Conservation (phyloP, 176 grass and related monocot genomes). For the Hordeum vulgare region DNA sequence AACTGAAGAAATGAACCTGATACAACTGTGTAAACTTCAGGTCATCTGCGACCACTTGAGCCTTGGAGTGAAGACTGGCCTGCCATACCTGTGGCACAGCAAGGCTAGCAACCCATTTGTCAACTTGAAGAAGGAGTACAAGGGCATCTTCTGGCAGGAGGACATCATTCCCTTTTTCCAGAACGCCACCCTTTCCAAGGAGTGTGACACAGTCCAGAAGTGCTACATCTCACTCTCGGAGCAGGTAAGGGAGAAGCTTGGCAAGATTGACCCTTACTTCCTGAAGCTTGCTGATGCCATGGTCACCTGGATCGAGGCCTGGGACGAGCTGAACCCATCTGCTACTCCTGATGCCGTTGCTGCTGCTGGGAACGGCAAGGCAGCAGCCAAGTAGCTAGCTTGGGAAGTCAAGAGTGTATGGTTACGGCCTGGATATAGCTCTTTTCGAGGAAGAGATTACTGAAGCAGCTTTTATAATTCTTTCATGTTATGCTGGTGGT, state of each 20-base stretch:
- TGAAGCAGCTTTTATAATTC: conserved; percentile 47
- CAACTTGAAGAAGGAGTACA: conserved; percentile 97
- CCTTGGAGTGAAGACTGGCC: conserved; percentile 88
- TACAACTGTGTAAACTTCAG: conserved; percentile 31
- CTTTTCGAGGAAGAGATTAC: conserved; percentile 50
- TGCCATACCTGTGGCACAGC: conserved; percentile 99
- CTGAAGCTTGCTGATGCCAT: conserved; percentile 83
- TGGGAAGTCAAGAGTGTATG: conserved; percentile 20
- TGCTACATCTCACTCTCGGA: conserved; percentile 73
- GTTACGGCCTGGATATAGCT: conserved; percentile 41
- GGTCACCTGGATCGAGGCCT: conserved; percentile 92
- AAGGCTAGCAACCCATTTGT: conserved; percentile 99
- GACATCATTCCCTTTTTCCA: conserved; percentile 98
- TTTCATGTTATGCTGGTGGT: conserved; percentile 25
- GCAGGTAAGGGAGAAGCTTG: conserved; percentile 70
- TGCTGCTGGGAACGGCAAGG: conserved; percentile 29
- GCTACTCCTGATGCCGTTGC: background rate
- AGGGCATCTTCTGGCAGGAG: conserved; percentile 99
- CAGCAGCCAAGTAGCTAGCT: conserved; percentile 17
- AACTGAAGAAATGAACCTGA: background rate
- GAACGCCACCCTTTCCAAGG: conserved; percentile 58
- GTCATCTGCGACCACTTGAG: conserved; percentile 94
- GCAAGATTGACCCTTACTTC: conserved; percentile 60
- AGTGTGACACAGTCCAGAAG: conserved; percentile 76
- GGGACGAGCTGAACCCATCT: conserved; percentile 80